A percentile compares a stretch with the other conserved stretches of the same genome.
These are phyloP conservation scores for Candolleomyces efflorescens DNA, from an alignment of 768 basidiomycete species.

Conservation along the genomic window DNA sequence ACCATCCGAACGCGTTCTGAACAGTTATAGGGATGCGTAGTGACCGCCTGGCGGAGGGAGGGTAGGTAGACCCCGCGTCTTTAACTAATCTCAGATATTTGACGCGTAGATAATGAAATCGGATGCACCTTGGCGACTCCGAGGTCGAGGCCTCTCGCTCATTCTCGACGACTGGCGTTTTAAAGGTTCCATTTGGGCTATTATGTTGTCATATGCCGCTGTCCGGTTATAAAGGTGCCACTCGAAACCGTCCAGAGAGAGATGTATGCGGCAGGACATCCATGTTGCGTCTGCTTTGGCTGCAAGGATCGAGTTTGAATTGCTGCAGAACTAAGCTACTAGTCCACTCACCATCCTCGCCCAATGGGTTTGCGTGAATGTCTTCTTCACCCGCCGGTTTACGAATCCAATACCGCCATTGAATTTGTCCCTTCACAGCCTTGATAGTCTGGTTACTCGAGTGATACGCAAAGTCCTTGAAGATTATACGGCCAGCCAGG, in stretches of 20 bases:
- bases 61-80: slow-evolving; percentile 26
- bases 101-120: not conserved
- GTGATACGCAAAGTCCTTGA: slow-evolving; percentile 87
- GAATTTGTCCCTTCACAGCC: slow-evolving; percentile 78
- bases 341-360: slow-evolving; percentile 13
- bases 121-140: slow-evolving; percentile 34
- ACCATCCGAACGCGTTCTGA: slow-evolving; percentile 43
- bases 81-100: not conserved
- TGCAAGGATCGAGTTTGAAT: slow-evolving; percentile 10
- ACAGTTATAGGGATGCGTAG: slow-evolving; percentile 33
- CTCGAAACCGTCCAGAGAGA: slow-evolving; percentile 82
- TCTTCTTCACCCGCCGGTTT: slow-evolving; percentile 74
- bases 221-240: slow-evolving; percentile 93
- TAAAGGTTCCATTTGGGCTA: slow-evolving; percentile 63
- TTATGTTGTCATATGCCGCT: slow-evolving; percentile 82
- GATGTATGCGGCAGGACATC: slow-evolving; percentile 70
- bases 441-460: slow-evolving; percentile 89
- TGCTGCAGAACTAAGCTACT: slow-evolving; percentile 26
- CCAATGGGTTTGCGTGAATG: slow-evolving; percentile 45
- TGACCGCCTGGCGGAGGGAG: slow-evolving; percentile 24
- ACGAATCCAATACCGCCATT: slow-evolving; percentile 95
- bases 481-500: slow-evolving; percentile 78
- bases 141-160: slow-evolving; percentile 25
- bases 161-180: slow-evolving; percentile 33
- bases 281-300: slow-evolving; percentile 23